Evolutionary conservation across 495 filamentous ascomycete genomes (phyloP).

Genomic region (Friedmanniomyces endolithicus): DNA sequence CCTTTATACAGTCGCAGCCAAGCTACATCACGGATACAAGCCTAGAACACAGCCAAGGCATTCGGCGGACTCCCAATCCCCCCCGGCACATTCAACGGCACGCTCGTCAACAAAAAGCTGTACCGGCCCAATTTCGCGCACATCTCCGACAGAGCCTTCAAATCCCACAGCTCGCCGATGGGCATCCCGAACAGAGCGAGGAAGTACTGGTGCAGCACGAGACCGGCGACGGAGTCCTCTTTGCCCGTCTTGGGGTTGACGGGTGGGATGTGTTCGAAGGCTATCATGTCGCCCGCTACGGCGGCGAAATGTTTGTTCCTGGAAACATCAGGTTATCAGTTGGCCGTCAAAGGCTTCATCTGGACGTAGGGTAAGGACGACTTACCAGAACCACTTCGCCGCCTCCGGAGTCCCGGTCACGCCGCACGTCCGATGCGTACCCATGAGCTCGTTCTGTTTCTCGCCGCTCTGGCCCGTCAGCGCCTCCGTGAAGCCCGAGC

Average conservation of each 20-base stretch:
- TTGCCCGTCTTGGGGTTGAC: slow-evolving; percentile 19
- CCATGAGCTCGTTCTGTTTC: slow-evolving; percentile 24
- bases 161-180: slow-evolving; percentile 52
- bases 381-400: slow-evolving; percentile 42
- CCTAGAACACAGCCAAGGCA: slow-evolving; percentile 28
- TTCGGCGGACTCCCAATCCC: slow-evolving; percentile 25
- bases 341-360: not conserved
- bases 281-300: slow-evolving; percentile 39
- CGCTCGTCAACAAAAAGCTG: slow-evolving; percentile 23
- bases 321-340: not conserved
- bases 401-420: slow-evolving; percentile 22
- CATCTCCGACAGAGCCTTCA: slow-evolving; percentile 38
- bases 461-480: slow-evolving; percentile 24
- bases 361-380: not conserved
- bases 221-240: slow-evolving; percentile 6
- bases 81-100: slow-evolving; percentile 24
- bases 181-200: slow-evolving; percentile 36
- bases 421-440: slow-evolving; percentile 20
- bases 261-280: slow-evolving; percentile 35
- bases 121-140: slow-evolving; percentile 33
- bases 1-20: no score
- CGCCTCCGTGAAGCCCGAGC: slow-evolving; percentile 35
- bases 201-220: slow-evolving; percentile 35
- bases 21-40: no score
- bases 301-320: slow-evolving; percentile 40